Conservation (phyloP, 768 basidiomycete species). For the Nidularia sp. region DNA sequence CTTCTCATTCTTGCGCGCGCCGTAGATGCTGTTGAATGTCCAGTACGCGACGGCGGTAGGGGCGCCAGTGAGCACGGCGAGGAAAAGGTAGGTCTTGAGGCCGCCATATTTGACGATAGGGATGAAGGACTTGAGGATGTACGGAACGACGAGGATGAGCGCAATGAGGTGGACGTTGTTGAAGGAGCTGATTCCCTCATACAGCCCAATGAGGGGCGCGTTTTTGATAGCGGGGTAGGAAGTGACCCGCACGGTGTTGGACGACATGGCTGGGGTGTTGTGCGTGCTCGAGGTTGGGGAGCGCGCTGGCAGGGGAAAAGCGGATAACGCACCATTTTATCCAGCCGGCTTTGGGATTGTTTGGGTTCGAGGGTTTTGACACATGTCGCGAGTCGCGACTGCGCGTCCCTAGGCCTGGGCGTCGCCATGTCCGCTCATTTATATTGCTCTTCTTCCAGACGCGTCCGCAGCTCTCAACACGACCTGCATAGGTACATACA, state of each 20-base stretch:
- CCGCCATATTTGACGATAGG: slow-evolving; percentile 84
- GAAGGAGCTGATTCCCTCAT: slow-evolving; percentile 84
- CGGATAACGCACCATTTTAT: slow-evolving; percentile 12
- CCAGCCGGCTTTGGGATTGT: slow-evolving; percentile 16
- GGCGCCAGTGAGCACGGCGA: slow-evolving; percentile 67
- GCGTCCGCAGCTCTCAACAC: no score
- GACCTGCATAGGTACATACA: no score
- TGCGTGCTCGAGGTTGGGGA: background rate
- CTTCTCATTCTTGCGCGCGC: slow-evolving; percentile 79
- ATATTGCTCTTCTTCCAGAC: no score
- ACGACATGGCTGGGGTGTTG: slow-evolving; percentile 26
- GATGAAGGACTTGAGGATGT: slow-evolving; percentile 74
- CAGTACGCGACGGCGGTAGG: slow-evolving; percentile 87
- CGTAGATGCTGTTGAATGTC: slow-evolving; percentile 81
- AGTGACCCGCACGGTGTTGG: slow-evolving; percentile 55
- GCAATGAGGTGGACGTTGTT: slow-evolving; percentile 76
- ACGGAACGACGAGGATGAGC: slow-evolving; percentile 78
- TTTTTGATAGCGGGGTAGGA: slow-evolving; percentile 78
- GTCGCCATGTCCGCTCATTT: no score
- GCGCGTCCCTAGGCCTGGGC: no score
- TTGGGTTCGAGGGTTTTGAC: slow-evolving; percentile 10
- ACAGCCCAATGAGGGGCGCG: slow-evolving; percentile 76
- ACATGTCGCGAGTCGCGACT: background rate
- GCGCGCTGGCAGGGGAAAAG: no score
- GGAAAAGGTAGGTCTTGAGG: slow-evolving; percentile 81